Evolutionary conservation across 2,329 filamentous ascomycete genomes (phyloP).

Genomic region (Fusarium sp.): DNA sequence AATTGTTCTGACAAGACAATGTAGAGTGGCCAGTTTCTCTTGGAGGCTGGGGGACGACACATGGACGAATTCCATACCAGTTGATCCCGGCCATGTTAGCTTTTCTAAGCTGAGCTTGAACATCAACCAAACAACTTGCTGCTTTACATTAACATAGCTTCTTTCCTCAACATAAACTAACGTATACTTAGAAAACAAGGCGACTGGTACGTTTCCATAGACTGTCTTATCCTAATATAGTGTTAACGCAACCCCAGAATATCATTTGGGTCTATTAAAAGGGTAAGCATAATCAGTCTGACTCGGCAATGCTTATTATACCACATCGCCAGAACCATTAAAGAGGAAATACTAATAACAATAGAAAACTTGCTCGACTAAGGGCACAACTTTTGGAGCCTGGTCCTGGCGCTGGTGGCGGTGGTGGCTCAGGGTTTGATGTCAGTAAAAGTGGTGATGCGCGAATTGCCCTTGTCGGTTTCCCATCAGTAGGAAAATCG

Average conservation of each 20-base stretch:
- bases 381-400: conserved; percentile 96
- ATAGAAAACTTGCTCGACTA: conserved; percentile 92
- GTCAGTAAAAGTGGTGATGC: conserved; percentile 98
- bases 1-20: neutral
- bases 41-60: too few relatives aligned
- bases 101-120: neutral
- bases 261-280: conserved; percentile 97
- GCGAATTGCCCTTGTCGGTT: conserved; percentile 96
- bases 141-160: neutral
- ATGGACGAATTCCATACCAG: neutral
- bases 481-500: conserved; percentile 98
- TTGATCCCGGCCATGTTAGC: neutral
- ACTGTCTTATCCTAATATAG: neutral
- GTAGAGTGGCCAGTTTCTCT: neutral
- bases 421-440: conserved; percentile 87
- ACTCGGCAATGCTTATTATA: neutral
- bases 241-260: conserved; percentile 72
- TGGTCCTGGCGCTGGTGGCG: conserved; percentile 79
- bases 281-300: conserved; percentile 70
- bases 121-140: neutral
- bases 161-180: conserved; percentile 11
- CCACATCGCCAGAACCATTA: too few relatives aligned
- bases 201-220: conserved; percentile 78
- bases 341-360: conserved; percentile 9
- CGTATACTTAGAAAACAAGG: conserved; percentile 87